These are phyloP conservation scores for Syzygium jambos DNA, from an alignment of 345 rosid genomes.

Conservation along the genomic window DNA sequence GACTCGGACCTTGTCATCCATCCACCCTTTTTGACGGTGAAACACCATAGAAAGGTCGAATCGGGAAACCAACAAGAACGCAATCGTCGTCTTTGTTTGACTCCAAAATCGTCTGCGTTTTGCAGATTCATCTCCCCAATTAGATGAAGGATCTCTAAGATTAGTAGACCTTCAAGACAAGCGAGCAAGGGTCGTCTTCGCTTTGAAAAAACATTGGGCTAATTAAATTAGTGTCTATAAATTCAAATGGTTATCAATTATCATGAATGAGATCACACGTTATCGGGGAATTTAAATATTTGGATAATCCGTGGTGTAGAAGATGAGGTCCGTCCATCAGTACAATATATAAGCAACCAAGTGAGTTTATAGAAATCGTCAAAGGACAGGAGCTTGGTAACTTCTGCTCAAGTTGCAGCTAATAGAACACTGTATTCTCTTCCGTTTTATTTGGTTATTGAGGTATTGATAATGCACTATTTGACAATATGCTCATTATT, in stretches of 20 bases:
- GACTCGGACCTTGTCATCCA: not conserved
- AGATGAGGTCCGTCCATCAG: not conserved
- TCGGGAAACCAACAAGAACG: not conserved
- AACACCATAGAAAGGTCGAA: not conserved
- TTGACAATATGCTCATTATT: not conserved
- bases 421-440: not conserved
- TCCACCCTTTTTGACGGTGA: not conserved
- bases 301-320: not conserved
- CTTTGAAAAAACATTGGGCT: not conserved
- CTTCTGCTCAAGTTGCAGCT: not conserved
- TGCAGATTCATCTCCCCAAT: not conserved
- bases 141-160: not conserved
- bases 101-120: not conserved
- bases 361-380: not conserved
- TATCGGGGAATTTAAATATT: not conserved
- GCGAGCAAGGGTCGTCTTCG: not conserved
- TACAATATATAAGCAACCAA: not conserved
- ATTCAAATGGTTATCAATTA: not conserved
- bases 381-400: not conserved
- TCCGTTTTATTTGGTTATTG: not conserved
- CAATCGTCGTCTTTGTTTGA: not conserved
- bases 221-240: not conserved
- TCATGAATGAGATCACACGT: not conserved
- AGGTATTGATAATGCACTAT: not conserved
- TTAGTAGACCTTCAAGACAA: not conserved